A percentile compares a stretch with the other conserved stretches of the same genome.
Evolutionary conservation across 768 basidiomycete genomes (phyloP).

Genomic region (Hericium coralloides): DNA sequence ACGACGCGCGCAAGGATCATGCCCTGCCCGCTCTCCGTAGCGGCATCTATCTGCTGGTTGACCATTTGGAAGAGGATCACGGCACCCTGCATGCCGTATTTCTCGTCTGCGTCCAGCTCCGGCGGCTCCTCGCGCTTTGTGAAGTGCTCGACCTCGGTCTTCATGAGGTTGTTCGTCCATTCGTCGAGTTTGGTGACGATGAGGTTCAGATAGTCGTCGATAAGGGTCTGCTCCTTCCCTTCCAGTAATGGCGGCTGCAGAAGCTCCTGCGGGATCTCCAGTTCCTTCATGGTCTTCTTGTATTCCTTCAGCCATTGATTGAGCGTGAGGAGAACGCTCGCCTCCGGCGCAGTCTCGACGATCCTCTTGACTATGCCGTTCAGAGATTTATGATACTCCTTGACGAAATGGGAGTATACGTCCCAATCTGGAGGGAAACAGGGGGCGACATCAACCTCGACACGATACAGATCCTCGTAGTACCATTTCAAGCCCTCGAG

Average conservation of each 20-base stretch:
- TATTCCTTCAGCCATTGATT: slow-evolving; percentile 97
- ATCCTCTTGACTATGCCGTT: slow-evolving; percentile 66
- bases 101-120: slow-evolving; percentile 80
- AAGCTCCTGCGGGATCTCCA: slow-evolving; percentile 72
- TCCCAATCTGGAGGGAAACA: slow-evolving; percentile 93
- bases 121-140: slow-evolving; percentile 75
- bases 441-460: slow-evolving; percentile 81
- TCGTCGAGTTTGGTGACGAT: slow-evolving; percentile 95
- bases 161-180: slow-evolving; percentile 93
- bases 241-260: slow-evolving; percentile 88
- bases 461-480: slow-evolving; percentile 90
- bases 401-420: slow-evolving; percentile 73
- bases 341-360: slow-evolving; percentile 69
- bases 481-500: slow-evolving; percentile 80
- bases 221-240: slow-evolving; percentile 86
- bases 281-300: slow-evolving; percentile 89
- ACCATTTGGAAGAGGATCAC: slow-evolving; percentile 98
- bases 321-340: slow-evolving; percentile 76
- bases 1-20: slow-evolving; percentile 88
- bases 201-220: slow-evolving; percentile 91
- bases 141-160: slow-evolving; percentile 82
- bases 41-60: slow-evolving; percentile 92
- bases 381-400: slow-evolving; percentile 84
- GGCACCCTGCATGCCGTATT: slow-evolving; percentile 84
- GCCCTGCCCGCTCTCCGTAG: slow-evolving; percentile 93